These are phyloP conservation scores for Pseudozyma thailandica DNA, from an alignment of 1,284 basidiomycete genomes.

Conservation along the genomic window DNA sequence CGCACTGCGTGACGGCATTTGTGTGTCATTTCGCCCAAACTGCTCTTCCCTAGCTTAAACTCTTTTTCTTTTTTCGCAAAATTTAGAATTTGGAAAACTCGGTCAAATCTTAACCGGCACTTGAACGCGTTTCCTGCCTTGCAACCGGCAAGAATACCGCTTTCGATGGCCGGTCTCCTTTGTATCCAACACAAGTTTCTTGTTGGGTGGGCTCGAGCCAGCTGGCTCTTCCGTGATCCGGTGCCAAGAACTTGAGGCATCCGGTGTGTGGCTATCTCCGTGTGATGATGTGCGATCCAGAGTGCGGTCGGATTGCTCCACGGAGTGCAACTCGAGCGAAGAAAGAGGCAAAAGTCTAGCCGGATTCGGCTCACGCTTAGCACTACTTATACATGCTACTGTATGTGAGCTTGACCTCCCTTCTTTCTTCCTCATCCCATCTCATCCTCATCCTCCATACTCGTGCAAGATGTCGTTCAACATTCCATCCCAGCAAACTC, in stretches of 20 bases:
- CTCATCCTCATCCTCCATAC: conserved; percentile 1
- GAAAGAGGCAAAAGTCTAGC: conserved; percentile 3
- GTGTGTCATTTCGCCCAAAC: too few species aligned
- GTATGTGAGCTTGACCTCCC: background rate
- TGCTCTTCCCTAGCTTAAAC: too few species aligned
- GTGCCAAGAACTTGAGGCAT: background rate
- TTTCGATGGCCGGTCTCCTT: too few species aligned
- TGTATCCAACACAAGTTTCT: too few species aligned
- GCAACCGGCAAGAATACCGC: too few species aligned
- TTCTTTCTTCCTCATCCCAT: conserved; percentile 1
- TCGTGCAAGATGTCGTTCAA: conserved; percentile 40
- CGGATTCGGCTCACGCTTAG: too few species aligned
- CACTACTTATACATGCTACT: too few species aligned
- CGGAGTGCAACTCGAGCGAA: background rate
- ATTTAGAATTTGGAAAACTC: background rate
- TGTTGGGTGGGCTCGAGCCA: conserved; percentile 2
- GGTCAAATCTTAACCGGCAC: conserved; percentile 1
- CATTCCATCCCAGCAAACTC: conserved; percentile 40
- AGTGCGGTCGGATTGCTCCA: too few species aligned
- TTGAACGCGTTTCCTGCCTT: background rate
- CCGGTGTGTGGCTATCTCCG: conserved; percentile 3
- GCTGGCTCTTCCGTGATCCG: background rate
- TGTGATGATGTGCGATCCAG: background rate
- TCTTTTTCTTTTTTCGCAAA: too few species aligned
- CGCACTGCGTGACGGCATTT: too few species aligned